Evolutionary conservation across 2,329 filamentous ascomycete genomes (phyloP).

Genomic region (Cladorrhinum sp.): DNA sequence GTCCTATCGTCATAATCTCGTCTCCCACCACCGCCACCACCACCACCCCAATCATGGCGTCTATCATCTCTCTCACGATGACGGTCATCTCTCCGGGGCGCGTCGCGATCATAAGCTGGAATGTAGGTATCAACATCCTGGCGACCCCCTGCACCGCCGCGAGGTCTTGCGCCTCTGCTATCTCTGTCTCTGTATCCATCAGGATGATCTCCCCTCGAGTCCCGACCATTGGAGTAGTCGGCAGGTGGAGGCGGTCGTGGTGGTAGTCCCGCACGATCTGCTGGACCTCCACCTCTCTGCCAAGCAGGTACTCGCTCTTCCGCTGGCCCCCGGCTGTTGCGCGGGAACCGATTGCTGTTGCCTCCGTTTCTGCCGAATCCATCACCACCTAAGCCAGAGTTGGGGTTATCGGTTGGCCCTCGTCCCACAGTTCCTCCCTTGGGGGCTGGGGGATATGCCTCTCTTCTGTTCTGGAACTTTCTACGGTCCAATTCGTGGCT

Average conservation of each 20-base stretch:
- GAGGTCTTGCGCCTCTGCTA: conserved; percentile 31
- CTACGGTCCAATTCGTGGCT: conserved; percentile 94
- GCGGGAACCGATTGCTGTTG: conserved; percentile 46
- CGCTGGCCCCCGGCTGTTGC: conserved; percentile 31
- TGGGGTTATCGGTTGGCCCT: conserved; percentile 51
- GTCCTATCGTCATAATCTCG: conserved; percentile 36
- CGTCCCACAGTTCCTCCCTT: conserved; percentile 87
- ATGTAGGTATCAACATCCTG: conserved; percentile 49
- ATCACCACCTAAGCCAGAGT: conserved; percentile 50
- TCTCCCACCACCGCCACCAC: conserved; percentile 18
- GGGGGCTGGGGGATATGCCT: conserved; percentile 81
- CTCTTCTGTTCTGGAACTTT: conserved; percentile 83
- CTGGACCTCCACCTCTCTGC: conserved; percentile 47
- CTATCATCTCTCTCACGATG: conserved; percentile 39
- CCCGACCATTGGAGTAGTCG: conserved; percentile 38
- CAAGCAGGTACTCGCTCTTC: conserved; percentile 49
- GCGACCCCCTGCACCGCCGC: conserved; percentile 18
- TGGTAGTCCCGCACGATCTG: conserved; percentile 33
- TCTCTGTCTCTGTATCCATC: conserved; percentile 41
- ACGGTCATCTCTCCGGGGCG: conserved; percentile 39
- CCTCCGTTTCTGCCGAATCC: conserved; percentile 49
- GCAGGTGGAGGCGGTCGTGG: conserved; percentile 50
- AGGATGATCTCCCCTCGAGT: conserved; percentile 38
- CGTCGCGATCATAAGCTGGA: conserved; percentile 43
- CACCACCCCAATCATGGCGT: conserved; percentile 35